Evolutionary conservation across 2,329 filamentous ascomycete genomes (phyloP), one percentile per base, ranked within the genome.

Genomic region (Aspergillus quadrilineatus): DNA sequence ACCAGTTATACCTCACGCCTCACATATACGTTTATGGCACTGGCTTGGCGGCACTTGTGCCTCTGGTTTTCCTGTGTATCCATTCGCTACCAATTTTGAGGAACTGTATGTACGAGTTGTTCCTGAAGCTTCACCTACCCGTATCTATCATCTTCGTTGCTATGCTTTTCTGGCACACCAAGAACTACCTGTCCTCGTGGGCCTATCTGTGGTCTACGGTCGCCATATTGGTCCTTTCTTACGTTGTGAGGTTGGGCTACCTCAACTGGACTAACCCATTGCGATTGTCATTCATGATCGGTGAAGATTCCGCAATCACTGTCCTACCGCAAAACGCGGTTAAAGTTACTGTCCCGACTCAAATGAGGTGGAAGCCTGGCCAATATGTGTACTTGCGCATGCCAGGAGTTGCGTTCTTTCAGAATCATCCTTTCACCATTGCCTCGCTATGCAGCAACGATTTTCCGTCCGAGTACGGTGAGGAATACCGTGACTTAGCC

Each of bases 361-460:
- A 93, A 72, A 89, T 95, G 82, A 87, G 85, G 60, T 97, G 93
- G 93, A 88, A 86, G 69, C 92, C 93, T 0, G 94, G 93, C 4
- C 94, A 97, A 73, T 97, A 95, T 65, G 89, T 97, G 15, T 97
- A 97, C 70, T 81, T 97, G 17, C 86, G 93, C 51, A 96, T 97
- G 88, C 93, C 93, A 0, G 90, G 90, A 1, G 92, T 97, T 64
- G 92, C 92, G 0, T 73, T 95, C 1, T 86, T 97, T 57, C 90
- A 96, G 63, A 97, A 96, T 65, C 94, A 97, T 66, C 93, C 93
- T 0, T 97, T 97, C 70, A 97, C 94, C 0, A 92, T 97, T 53
- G 87, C 93, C 2, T 97, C 92, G 0, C 81, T 96, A 6, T 97
- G 92, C 75, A 95, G 90, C 69, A 89, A 95, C 44, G 92, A 96